These are phyloP conservation scores for Betula pendula DNA, from an alignment of 306 rosid species.

Conservation along the genomic window DNA sequence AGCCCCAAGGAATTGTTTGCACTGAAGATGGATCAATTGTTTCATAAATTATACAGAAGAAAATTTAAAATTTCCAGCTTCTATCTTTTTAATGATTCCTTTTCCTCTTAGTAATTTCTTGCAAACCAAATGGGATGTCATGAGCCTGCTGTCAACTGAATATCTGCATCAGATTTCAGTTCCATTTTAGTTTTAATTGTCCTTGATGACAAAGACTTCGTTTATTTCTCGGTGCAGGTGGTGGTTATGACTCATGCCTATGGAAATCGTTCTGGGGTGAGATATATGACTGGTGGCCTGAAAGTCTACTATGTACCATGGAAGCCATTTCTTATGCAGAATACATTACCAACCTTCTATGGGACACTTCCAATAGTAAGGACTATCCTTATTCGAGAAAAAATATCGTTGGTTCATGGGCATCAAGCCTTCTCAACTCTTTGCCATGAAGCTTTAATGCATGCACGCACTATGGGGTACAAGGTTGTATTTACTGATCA, in stretches of 20 bases:
- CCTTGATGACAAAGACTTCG: slow-evolving; percentile 14
- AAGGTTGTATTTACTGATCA: slow-evolving; percentile 91
- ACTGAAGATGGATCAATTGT: too few relatives aligned
- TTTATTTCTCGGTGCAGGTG: slow-evolving; percentile 51
- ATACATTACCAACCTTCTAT: slow-evolving; percentile 74
- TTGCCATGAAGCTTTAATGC: slow-evolving; percentile 91
- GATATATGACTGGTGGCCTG: slow-evolving; percentile 84
- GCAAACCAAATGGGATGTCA: not conserved
- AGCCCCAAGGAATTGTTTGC: too few relatives aligned
- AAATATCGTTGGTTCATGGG: slow-evolving; percentile 76
- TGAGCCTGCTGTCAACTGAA: not conserved
- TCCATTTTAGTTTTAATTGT: slow-evolving; percentile 8
- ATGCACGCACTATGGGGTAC: slow-evolving; percentile 86
- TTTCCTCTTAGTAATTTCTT: not conserved
- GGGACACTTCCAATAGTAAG: slow-evolving; percentile 78
- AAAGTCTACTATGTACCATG: slow-evolving; percentile 93
- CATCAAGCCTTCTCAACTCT: slow-evolving; percentile 97
- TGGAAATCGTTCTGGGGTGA: slow-evolving; percentile 84
- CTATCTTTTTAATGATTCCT: not conserved
- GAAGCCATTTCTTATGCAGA: slow-evolving; percentile 87
- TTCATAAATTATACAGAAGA: not conserved
- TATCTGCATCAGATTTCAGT: not conserved
- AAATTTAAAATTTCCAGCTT: not conserved
- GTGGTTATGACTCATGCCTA: slow-evolving; percentile 94
- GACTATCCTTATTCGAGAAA: slow-evolving; percentile 81